Conservation (phyloP, 2,329 filamentous ascomycete species). For the Cladosporium sp. region DNA sequence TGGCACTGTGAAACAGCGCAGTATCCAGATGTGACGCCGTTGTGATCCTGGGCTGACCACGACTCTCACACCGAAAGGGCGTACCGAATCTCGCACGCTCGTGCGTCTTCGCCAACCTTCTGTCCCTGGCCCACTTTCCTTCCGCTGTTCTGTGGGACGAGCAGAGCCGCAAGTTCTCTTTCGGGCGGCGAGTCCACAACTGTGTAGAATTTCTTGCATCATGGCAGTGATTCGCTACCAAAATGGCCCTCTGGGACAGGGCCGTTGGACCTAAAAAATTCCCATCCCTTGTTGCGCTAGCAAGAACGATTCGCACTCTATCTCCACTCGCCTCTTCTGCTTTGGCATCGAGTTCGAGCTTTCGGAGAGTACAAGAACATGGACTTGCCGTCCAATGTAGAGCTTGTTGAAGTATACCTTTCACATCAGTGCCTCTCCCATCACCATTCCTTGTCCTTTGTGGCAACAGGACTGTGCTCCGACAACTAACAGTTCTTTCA, state of each 20-base stretch:
- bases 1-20: background rate
- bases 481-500: background rate
- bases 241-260: background rate
- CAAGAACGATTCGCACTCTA: background rate
- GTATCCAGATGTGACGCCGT: background rate
- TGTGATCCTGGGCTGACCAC: constrained; percentile 8
- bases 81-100: constrained; percentile 10
- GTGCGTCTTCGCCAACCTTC: constrained; percentile 9
- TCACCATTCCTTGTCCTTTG: background rate
- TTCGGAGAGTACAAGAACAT: background rate
- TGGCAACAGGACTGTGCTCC: background rate
- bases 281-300: constrained; percentile 5
- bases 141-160: constrained; percentile 1
- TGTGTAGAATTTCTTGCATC: constrained; percentile 8
- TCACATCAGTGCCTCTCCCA: background rate
- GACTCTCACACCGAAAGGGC: background rate
- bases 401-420: background rate
- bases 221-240: background rate
- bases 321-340: constrained; percentile 5
- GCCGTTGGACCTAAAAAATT: constrained; percentile 7
- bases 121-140: constrained; percentile 3
- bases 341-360: background rate
- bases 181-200: background rate
- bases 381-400: background rate
- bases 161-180: background rate